phyloP scores from a whole-genome alignment of 305 asterid species.

The Fraxinus baroniana region DNA sequence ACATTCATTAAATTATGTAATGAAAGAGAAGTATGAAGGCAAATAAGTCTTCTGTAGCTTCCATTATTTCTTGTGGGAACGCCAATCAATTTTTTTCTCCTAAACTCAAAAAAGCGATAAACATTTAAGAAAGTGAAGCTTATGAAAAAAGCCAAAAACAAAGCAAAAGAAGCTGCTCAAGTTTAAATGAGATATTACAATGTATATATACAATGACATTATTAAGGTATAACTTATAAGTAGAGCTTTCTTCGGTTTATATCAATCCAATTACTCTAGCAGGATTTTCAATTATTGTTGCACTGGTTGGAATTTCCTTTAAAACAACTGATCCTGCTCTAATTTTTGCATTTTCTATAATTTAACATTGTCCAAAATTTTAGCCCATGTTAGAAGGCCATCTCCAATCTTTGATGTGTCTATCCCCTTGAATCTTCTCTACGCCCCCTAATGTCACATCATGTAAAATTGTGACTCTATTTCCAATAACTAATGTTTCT shows the following conservation, averaged over 20 bases:
- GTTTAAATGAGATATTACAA: background rate
- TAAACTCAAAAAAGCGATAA: no score
- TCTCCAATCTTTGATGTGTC: conserved; percentile 55
- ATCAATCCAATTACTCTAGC: conserved; percentile 34
- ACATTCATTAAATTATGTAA: no score
- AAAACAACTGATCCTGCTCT: conserved; percentile 50
- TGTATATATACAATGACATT: background rate
- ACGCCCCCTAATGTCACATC: conserved; percentile 55
- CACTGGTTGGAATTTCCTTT: conserved; percentile 38
- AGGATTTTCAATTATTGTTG: conserved; percentile 54
- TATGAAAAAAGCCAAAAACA: background rate
- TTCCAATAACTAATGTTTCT: conserved; percentile 50
- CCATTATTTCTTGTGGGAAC: no score
- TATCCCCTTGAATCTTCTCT: conserved; percentile 45
- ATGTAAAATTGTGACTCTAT: conserved; percentile 46
- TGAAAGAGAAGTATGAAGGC: no score
- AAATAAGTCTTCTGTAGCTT: no score
- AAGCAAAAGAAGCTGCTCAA: background rate
- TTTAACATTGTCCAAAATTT: conserved; percentile 40
- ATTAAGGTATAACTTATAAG: background rate
- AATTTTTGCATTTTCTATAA: conserved; percentile 37
- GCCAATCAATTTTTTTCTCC: no score
- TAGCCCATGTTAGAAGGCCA: conserved; percentile 46
- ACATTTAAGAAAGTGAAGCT: background rate
- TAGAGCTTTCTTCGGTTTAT: background rate